Evolutionary conservation across 2,329 filamentous ascomycete genomes (phyloP), one percentile per base, ranked within the genome.

Genomic region (Phoma sp.): DNA sequence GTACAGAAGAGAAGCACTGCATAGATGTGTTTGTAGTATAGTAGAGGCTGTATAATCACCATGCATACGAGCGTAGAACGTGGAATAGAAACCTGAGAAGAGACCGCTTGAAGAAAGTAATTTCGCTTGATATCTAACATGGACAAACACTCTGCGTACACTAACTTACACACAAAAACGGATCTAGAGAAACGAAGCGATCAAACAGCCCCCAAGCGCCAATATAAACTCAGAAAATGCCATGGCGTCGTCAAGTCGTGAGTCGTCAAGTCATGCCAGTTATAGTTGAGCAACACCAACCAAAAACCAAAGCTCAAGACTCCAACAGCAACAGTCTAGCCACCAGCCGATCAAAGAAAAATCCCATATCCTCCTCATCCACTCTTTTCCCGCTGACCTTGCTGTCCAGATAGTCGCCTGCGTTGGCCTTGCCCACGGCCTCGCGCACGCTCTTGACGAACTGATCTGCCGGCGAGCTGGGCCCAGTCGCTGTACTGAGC

Each of bases 301-400:
- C 6, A 2, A 6, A 24, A 24, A 6, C 40, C 27, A 22, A n/a
- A 24, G 21, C 19, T 51, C 36, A 44, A 13, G 27, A n/a, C 8
- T 55, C 43, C 17, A 47, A 43, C 7, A 74, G 38, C 29, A 76
- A 55, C 43, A 77, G 51, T 33, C 66, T 62, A 12, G 73, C 74
- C 3, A 74, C 68, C 32, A 76, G 47, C 24, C 75, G 60, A 51
- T 77, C 75, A 45, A 77, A 77, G 51, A 74, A 76, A 27, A 63
- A 71, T 2, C 61, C 65, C 71, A 76, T 75, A 12, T 74, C 72
- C 3, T 51, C 48, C 9, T 67, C 65, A 6, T 58, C 63, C 10
- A 47, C 25, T 32, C 65, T 62, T 37, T 60, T 59, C 33, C 57
- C 65, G 10, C 38, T 45, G 6, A 59, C 63, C 40, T 69, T 70